A percentile compares a stretch with the other conserved stretches of the same genome.
Evolutionary conservation across 1,284 basidiomycete genomes (phyloP).

Genomic region (Phenoliferia sp.): DNA sequence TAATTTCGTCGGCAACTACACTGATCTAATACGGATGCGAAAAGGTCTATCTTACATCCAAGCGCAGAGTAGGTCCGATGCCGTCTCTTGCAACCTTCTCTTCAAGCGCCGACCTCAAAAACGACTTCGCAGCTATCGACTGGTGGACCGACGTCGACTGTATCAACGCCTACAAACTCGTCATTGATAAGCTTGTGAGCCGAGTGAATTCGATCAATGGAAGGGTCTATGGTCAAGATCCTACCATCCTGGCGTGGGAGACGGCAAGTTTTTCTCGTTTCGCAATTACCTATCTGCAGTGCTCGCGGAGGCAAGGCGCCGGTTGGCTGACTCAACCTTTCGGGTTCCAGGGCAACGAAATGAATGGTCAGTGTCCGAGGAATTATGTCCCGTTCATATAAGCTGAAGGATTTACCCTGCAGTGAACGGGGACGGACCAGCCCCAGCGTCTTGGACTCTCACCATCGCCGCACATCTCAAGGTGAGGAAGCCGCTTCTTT

Average conservation of each 20-base stretch:
- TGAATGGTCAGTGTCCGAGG: slow-evolving; percentile 32
- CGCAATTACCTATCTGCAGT: not conserved
- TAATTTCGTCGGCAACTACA: too few species aligned
- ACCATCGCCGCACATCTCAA: slow-evolving; percentile 37
- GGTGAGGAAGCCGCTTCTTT: slow-evolving; percentile 32
- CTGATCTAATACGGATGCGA: too few species aligned
- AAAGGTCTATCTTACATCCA: too few species aligned
- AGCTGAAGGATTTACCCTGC: too few species aligned
- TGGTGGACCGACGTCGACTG: slow-evolving; percentile 32
- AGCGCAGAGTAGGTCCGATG: too few species aligned
- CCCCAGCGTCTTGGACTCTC: slow-evolving; percentile 35
- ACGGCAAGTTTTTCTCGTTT: slow-evolving; percentile 32
- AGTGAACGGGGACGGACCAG: slow-evolving; percentile 30
- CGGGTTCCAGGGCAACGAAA: slow-evolving; percentile 33
- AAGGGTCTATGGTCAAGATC: slow-evolving; percentile 37
- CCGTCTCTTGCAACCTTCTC: too few species aligned
- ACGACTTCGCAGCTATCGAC: too few species aligned
- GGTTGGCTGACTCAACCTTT: too few species aligned
- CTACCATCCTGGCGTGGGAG: slow-evolving; percentile 40
- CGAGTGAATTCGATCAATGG: slow-evolving; percentile 40
- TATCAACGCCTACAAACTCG: slow-evolving; percentile 34
- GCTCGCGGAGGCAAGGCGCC: too few species aligned
- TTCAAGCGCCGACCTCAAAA: too few species aligned
- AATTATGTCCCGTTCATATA: too few species aligned
- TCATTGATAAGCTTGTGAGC: slow-evolving; percentile 35